phyloP scores from a whole-genome alignment of 2,329 filamentous ascomycete species.

The Neonectria punicea region DNA sequence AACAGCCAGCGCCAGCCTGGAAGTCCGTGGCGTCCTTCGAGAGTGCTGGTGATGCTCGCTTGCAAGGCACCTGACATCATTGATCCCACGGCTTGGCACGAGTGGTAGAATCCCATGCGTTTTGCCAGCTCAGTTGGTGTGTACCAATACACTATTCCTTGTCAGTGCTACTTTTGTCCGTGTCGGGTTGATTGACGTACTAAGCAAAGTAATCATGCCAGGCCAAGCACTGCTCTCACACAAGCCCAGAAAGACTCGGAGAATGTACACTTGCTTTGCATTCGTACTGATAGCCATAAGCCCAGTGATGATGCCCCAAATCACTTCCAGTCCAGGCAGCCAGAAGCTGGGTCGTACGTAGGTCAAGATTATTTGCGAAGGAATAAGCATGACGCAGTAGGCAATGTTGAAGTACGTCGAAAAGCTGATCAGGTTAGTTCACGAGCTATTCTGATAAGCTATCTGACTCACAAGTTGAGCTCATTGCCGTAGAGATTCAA shows the following conservation, averaged over 20 bases:
- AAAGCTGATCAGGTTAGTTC: conserved; percentile 29
- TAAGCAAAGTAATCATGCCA: conserved; percentile 50
- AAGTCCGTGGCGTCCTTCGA: no score
- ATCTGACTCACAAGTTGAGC: no score
- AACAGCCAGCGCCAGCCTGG: no score
- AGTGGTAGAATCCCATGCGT: no score
- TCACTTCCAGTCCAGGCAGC: conserved; percentile 50
- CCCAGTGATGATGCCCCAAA: conserved; percentile 42
- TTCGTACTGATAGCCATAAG: conserved; percentile 46
- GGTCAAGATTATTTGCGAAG: conserved; percentile 52
- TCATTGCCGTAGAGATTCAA: no score
- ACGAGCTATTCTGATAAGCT: no score
- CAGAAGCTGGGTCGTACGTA: conserved; percentile 51
- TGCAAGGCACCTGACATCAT: no score
- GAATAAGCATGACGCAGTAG: conserved; percentile 61
- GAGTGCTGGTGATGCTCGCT: no score
- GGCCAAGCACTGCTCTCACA: conserved; percentile 50
- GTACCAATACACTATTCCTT: no score
- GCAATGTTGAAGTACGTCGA: conserved; percentile 66
- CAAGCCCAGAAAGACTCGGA: conserved; percentile 55
- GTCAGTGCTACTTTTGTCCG: no score
- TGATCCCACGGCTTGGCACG: no score
- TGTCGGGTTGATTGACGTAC: conserved; percentile 9
- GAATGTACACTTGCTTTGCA: conserved; percentile 48
- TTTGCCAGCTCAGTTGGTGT: no score